These are phyloP conservation scores for Epipyxis sp. DNA, from an alignment of 108 stramenopile genomes.

Conservation along the genomic window DNA sequence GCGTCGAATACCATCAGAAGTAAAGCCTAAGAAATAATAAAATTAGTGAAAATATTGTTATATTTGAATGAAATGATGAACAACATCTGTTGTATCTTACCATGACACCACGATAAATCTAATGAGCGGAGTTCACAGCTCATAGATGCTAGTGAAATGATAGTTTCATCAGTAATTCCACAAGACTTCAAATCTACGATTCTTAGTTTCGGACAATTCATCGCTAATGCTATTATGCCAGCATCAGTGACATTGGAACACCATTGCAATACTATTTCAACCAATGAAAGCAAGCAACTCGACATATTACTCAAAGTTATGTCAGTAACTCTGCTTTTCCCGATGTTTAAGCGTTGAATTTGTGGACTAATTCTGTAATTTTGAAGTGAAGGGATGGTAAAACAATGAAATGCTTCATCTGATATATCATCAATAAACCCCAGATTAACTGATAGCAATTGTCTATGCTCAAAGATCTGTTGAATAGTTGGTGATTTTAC, in stretches of 20 bases:
- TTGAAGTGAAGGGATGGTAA: not conserved
- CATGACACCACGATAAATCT: slow-evolving; percentile 10
- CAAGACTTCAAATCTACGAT: slow-evolving; percentile 20
- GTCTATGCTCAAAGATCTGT: not conserved
- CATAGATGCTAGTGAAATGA: not conserved
- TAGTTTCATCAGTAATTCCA: not conserved
- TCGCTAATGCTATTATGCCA: not conserved
- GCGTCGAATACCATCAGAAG: not conserved
- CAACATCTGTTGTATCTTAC: too few relatives aligned
- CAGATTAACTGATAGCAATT: not conserved
- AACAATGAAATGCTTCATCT: slow-evolving; percentile 24
- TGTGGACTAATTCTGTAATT: not conserved
- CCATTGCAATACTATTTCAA: slow-evolving; percentile 13
- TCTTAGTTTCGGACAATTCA: not conserved
- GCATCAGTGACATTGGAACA: slow-evolving; percentile 4
- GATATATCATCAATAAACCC: slow-evolving; percentile 14
- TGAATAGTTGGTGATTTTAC: not conserved
- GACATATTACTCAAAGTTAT: not conserved
- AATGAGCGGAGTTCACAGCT: not conserved
- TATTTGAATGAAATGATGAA: too few relatives aligned
- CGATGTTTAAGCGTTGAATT: not conserved
- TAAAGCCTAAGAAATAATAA: too few relatives aligned
- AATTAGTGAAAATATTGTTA: too few relatives aligned
- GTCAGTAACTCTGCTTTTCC: not conserved
- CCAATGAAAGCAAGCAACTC: not conserved